Conservation (phyloP, 768 basidiomycete species). For the Tulasnella sp. region DNA sequence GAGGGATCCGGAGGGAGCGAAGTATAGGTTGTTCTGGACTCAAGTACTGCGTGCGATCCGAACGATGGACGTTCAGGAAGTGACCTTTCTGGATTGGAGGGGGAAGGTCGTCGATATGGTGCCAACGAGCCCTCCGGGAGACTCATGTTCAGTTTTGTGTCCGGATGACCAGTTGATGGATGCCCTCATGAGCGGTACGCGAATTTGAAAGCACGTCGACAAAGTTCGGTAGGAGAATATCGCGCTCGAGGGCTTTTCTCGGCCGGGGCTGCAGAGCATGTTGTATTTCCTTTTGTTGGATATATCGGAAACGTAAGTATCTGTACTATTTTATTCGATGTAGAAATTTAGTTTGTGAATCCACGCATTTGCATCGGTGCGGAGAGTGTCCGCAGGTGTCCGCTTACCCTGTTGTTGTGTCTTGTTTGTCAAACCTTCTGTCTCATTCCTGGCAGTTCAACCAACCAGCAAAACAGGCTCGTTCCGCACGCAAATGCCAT, state of each 20-base stretch:
- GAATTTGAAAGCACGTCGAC: background rate
- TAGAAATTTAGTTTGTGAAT: background rate
- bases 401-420: background rate
- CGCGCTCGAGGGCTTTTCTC: background rate
- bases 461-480: background rate
- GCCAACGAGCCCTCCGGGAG: background rate
- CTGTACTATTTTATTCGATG: background rate
- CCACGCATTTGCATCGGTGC: background rate
- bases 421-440: background rate
- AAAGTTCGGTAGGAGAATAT: background rate
- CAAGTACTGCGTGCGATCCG: background rate
- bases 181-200: background rate
- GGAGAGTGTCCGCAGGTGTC: background rate
- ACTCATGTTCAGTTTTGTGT: too few species aligned
- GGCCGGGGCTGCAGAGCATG: too few species aligned
- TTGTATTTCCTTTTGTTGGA: too few species aligned
- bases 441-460: background rate
- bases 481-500: background rate
- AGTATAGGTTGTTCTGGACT: background rate
- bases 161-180: background rate
- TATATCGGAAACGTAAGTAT: too few species aligned
- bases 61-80: too few species aligned
- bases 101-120: too few species aligned
- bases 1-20: too few species aligned
- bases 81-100: too few species aligned